Percentiles rank a stretch among this genome's conserved stretches.
Evolutionary conservation across 2,329 filamentous ascomycete genomes (phyloP).

Genomic region (Colletotrichum chrysophilum): DNA sequence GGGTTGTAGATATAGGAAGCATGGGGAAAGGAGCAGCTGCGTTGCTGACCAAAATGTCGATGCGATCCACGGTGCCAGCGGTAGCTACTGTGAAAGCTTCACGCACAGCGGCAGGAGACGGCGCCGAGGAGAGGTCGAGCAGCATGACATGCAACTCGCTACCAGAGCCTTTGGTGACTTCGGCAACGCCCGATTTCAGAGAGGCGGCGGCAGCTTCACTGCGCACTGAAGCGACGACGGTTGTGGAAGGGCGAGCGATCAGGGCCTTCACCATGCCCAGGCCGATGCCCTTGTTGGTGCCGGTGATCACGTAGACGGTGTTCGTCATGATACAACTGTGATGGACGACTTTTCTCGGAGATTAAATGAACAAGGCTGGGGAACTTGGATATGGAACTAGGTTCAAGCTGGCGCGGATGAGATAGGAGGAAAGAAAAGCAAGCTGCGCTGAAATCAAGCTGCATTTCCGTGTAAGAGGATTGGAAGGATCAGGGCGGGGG

Average conservation of each 20-base stretch:
- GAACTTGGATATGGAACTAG: neutral
- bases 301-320: constrained; percentile 42
- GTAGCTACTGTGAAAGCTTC: constrained; percentile 30
- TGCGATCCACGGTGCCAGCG: constrained; percentile 33
- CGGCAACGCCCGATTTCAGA: constrained; percentile 20
- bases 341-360: neutral
- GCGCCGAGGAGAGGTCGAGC: constrained; percentile 39
- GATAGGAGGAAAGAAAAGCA: neutral
- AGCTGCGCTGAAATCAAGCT: neutral
- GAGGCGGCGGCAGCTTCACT: constrained; percentile 23
- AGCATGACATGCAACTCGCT: constrained; percentile 39
- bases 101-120: constrained; percentile 24
- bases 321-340: constrained; percentile 14
- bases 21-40: constrained; percentile 44
- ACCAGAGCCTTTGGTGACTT: constrained; percentile 28
- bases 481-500: neutral
- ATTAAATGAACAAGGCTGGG: neutral
- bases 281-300: constrained; percentile 46
- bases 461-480: neutral
- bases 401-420: neutral
- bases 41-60: constrained; percentile 60
- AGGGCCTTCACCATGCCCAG: constrained; percentile 39
- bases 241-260: constrained; percentile 59
- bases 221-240: constrained; percentile 42
- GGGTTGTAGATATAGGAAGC: constrained; percentile 31